Evolutionary conservation across 1,139 yeast species (phyloP).

Genomic region (Suhomyces taliae): DNA sequence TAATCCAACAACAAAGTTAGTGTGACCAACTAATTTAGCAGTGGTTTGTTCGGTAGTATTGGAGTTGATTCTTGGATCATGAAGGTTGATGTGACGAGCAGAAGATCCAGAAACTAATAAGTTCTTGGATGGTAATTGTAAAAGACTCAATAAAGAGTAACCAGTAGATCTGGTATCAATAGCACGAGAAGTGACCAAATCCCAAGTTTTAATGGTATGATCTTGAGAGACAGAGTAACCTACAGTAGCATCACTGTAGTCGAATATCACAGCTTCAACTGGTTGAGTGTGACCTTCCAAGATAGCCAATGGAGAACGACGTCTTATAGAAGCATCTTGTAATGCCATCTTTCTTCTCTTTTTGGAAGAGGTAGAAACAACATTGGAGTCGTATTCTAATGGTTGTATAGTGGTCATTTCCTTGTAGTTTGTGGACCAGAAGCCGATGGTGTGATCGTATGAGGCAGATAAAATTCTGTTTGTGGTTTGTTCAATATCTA

Average conservation of each 20-base stretch:
- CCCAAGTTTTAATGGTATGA: slow-evolving; percentile 96
- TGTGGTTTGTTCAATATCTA: slow-evolving; percentile 56
- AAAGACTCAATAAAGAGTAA: slow-evolving; percentile 76
- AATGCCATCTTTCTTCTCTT: slow-evolving; percentile 84
- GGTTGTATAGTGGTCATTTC: slow-evolving; percentile 79
- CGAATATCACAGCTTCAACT: slow-evolving; percentile 82
- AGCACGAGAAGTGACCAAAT: slow-evolving; percentile 76
- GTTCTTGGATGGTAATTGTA: slow-evolving; percentile 63
- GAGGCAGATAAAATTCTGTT: slow-evolving; percentile 78
- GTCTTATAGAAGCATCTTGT: slow-evolving; percentile 72
- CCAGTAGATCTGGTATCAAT: slow-evolving; percentile 88
- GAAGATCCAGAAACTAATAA: slow-evolving; percentile 90
- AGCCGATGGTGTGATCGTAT: slow-evolving; percentile 74
- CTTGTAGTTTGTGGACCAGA: slow-evolving; percentile 86
- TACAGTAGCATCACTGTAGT: slow-evolving; percentile 68
- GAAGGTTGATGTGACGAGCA: slow-evolving; percentile 90
- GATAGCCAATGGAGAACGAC: slow-evolving; percentile 77
- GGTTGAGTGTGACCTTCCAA: slow-evolving; percentile 83
- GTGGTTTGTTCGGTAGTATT: slow-evolving; percentile 44
- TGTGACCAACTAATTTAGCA: slow-evolving; percentile 83
- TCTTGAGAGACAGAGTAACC: slow-evolving; percentile 95
- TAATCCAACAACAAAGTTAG: slow-evolving; percentile 83
- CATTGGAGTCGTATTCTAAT: slow-evolving; percentile 49
- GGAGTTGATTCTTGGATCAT: slow-evolving; percentile 71
- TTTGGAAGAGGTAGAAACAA: slow-evolving; percentile 76